Conservation (phyloP, 1,284 basidiomycete genomes). For the Mycena sp. region DNA sequence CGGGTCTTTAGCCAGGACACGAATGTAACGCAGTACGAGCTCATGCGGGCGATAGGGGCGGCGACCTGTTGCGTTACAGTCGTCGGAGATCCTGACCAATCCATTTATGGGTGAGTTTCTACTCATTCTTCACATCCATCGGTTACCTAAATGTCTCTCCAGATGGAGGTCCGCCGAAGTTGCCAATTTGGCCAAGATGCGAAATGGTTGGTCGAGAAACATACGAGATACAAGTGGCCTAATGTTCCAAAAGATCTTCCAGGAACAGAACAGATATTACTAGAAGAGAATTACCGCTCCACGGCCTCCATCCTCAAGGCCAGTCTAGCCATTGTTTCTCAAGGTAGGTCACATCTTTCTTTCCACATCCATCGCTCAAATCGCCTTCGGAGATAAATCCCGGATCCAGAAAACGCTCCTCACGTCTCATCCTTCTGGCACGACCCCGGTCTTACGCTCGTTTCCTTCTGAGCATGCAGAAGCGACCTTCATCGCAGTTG, state of each 20-base stretch:
- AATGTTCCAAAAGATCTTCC: constrained; percentile 65
- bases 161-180: constrained; percentile 91
- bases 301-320: constrained; percentile 82
- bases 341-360: constrained; percentile 60
- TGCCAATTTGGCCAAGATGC: constrained; percentile 84
- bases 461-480: constrained; percentile 67
- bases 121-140: not conserved
- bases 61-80: constrained; percentile 73
- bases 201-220: constrained; percentile 53
- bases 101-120: constrained; percentile 49
- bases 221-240: no score
- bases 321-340: constrained; percentile 82
- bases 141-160: constrained; percentile 61
- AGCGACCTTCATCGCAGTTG: constrained; percentile 77
- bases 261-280: constrained; percentile 70
- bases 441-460: constrained; percentile 61
- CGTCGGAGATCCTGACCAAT: constrained; percentile 95
- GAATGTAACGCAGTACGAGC: constrained; percentile 86
- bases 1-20: constrained; percentile 78
- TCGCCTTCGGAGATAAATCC: constrained; percentile 60
- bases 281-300: constrained; percentile 92
- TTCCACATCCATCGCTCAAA: not conserved
- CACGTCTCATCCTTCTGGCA: constrained; percentile 76
- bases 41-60: constrained; percentile 79
- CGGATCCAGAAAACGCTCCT: constrained; percentile 83